phyloP scores from a whole-genome alignment of 441 rosid species.

The Viola pubescens region DNA sequence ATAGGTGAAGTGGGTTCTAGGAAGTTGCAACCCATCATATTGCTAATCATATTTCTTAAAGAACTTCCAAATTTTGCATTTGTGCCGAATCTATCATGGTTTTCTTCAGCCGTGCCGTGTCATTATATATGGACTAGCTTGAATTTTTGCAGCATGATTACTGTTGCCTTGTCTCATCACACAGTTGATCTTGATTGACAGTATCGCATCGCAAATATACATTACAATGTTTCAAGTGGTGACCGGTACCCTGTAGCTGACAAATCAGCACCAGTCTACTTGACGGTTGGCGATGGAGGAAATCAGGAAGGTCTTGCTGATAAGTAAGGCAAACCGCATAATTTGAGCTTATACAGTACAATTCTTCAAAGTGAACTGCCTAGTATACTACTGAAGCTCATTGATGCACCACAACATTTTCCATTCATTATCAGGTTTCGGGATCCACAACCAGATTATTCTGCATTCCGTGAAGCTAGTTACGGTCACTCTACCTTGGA shows the following conservation, averaged over 20 bases:
- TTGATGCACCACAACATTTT: too few relatives aligned
- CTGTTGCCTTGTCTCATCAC: too few relatives aligned
- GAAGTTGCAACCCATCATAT: constrained; percentile 4
- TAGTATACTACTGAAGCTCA: too few relatives aligned
- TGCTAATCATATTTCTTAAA: background rate
- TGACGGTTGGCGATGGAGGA: constrained; percentile 86
- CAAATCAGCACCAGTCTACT: constrained; percentile 67
- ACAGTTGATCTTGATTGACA: constrained; percentile 15
- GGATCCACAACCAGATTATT: constrained; percentile 60
- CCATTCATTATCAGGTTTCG: constrained; percentile 34
- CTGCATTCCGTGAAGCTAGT: constrained; percentile 72
- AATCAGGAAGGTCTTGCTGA: constrained; percentile 85
- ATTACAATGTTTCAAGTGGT: constrained; percentile 58
- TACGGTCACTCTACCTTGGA: constrained; percentile 58
- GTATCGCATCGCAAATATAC: constrained; percentile 70
- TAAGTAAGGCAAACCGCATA: constrained; percentile 31
- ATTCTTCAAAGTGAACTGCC: too few relatives aligned
- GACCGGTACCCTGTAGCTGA: constrained; percentile 53
- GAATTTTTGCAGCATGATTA: too few relatives aligned
- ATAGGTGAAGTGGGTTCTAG: background rate
- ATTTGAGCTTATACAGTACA: background rate
- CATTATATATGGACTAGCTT: too few relatives aligned
- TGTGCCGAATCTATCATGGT: background rate
- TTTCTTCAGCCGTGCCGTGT: too few relatives aligned
- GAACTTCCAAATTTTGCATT: background rate